phyloP scores from a whole-genome alignment of 805 yeast genomes.

The Osmozyma mogii region DNA sequence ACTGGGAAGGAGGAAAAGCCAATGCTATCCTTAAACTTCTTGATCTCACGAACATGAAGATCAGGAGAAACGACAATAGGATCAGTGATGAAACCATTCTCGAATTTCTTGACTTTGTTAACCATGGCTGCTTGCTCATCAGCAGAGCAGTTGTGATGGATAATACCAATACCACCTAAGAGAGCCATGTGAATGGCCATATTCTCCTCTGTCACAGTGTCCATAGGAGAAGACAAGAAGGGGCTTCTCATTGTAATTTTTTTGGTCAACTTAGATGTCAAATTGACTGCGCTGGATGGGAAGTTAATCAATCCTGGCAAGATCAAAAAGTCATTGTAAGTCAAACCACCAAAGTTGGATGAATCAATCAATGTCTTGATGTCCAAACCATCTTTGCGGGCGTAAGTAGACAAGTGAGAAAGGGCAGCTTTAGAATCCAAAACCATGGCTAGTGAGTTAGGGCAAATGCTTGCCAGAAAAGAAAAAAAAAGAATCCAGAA shows the following conservation, averaged over 20 bases:
- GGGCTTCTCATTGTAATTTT: slow-evolving; percentile 89
- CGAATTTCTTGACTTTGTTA: slow-evolving; percentile 89
- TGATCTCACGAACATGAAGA: slow-evolving; percentile 74
- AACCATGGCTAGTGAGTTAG: slow-evolving; percentile 19
- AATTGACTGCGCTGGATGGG: slow-evolving; percentile 67
- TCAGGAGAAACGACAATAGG: slow-evolving; percentile 81
- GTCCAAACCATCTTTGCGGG: slow-evolving; percentile 76
- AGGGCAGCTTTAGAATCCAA: slow-evolving; percentile 52
- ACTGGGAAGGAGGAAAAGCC: slow-evolving; percentile 99
- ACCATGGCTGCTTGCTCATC: slow-evolving; percentile 99
- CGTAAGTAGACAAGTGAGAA: slow-evolving; percentile 56
- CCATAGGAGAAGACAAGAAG: slow-evolving; percentile 98
- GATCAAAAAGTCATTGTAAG: slow-evolving; percentile 92
- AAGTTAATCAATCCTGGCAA: slow-evolving; percentile 92
- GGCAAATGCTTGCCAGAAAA: slow-evolving; percentile 39
- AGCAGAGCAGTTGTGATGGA: slow-evolving; percentile 93
- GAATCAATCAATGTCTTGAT: slow-evolving; percentile 86
- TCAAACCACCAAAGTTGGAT: slow-evolving; percentile 84
- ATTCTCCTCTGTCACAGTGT: slow-evolving; percentile 93
- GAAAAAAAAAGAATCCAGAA: slow-evolving; percentile 13
- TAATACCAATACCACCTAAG: slow-evolving; percentile 97
- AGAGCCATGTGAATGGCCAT: slow-evolving; percentile 99
- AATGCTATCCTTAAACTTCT: slow-evolving; percentile 54
- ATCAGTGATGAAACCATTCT: slow-evolving; percentile 94
- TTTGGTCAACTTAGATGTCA: slow-evolving; percentile 86